Conservation (phyloP, 805 yeast genomes). For the Starmerella stellata region DNA sequence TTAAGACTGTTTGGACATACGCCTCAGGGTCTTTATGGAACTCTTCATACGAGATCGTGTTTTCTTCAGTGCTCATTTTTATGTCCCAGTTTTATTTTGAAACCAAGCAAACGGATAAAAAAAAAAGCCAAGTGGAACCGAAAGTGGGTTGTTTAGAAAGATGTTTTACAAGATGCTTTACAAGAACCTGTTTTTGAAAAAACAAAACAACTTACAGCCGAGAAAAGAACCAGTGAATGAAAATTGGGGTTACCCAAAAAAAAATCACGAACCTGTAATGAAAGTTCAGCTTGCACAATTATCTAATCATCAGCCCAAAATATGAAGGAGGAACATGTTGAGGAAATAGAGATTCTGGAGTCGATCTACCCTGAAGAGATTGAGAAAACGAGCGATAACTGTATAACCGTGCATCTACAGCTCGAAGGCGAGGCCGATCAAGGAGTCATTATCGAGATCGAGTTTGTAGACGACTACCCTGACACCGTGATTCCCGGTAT, state of each 20-base stretch:
- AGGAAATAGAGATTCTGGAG: slow-evolving; percentile 76
- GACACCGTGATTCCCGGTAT: slow-evolving; percentile 36
- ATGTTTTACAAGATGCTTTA: no score
- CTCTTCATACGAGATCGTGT: neutral
- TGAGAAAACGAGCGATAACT: slow-evolving; percentile 28
- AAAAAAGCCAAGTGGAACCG: no score
- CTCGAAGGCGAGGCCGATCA: slow-evolving; percentile 57
- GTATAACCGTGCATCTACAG: slow-evolving; percentile 38
- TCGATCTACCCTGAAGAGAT: slow-evolving; percentile 90
- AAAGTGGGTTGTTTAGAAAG: no score
- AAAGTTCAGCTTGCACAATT: no score
- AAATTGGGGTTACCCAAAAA: no score
- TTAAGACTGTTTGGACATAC: slow-evolving; percentile 33
- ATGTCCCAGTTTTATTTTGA: no score
- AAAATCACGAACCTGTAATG: no score
- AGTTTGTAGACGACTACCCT: slow-evolving; percentile 66
- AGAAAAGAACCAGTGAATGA: no score
- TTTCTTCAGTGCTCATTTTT: neutral
- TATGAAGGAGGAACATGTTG: slow-evolving; percentile 61
- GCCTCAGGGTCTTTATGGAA: slow-evolving; percentile 34
- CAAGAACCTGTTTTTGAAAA: no score
- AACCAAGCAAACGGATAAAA: no score
- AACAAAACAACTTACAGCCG: no score
- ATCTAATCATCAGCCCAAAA: no score
- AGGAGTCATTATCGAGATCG: slow-evolving; percentile 38